Conservation (phyloP, 805 yeast species). For the Yarrowia sp. region DNA sequence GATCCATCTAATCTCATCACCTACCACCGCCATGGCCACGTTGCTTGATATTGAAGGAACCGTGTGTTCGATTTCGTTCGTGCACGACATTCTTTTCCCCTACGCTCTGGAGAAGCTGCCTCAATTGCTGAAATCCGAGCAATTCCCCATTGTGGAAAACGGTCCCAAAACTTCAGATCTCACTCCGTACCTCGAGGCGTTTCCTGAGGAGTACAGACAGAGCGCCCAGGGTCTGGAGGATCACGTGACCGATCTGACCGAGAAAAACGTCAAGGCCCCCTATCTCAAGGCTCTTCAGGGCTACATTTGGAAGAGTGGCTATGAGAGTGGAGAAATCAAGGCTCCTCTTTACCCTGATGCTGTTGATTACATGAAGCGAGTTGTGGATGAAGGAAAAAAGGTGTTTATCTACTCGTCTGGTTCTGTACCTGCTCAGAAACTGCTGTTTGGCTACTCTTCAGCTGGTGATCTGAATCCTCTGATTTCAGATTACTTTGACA, state of each 20-base stretch:
- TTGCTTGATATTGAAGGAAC: conserved; percentile 91
- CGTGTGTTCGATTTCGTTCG: conserved; percentile 89
- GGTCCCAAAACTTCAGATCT: conserved; percentile 26
- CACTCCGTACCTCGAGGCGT: conserved; percentile 52
- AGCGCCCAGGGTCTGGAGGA: conserved; percentile 51
- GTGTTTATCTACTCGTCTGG: conserved; percentile 89
- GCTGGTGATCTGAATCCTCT: conserved; percentile 59
- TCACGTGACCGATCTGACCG: conserved; percentile 66
- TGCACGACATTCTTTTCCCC: conserved; percentile 75
- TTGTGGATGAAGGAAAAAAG: conserved; percentile 39
- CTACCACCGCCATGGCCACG: conserved; percentile 12
- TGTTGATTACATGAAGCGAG: conserved; percentile 57
- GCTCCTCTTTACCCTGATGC: conserved; percentile 82
- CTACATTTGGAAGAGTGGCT: conserved; percentile 79
- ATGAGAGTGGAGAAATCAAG: conserved; percentile 71
- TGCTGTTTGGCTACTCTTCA: conserved; percentile 59
- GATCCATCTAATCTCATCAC: not conserved
- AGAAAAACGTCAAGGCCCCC: conserved; percentile 76
- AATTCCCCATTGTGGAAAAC: conserved; percentile 45
- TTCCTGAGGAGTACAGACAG: conserved; percentile 53
- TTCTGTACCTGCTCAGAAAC: conserved; percentile 82
- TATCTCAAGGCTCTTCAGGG: conserved; percentile 83
- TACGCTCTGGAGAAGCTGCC: conserved; percentile 59
- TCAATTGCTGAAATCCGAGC: conserved; percentile 42
- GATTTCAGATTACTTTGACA: conserved; percentile 79